Evolutionary conservation across 176 grass and related monocot genomes (phyloP).

Genomic region (Oryza punctata): DNA sequence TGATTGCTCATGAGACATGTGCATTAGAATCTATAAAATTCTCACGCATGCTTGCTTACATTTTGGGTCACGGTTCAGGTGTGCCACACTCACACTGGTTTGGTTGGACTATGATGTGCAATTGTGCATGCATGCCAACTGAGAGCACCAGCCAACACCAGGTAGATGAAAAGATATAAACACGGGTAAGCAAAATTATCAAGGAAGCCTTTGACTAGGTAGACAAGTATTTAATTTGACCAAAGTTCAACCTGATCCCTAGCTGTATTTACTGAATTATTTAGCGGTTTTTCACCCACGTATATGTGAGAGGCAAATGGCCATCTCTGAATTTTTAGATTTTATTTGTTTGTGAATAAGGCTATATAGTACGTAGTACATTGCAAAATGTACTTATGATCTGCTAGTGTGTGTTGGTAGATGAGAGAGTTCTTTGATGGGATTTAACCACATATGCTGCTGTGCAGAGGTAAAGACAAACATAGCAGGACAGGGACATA

Average conservation of each 20-base stretch:
- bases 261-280: not conserved
- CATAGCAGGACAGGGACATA: not conserved
- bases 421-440: not conserved
- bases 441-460: not conserved
- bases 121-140: not conserved
- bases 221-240: not conserved
- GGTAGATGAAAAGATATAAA: not conserved
- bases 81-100: slow-evolving; percentile 9
- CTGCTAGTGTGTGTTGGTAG: not conserved
- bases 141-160: not conserved
- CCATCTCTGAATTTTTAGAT: not conserved
- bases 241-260: not conserved
- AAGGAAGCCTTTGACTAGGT: not conserved
- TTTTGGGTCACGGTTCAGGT: slow-evolving; percentile 38
- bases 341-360: not conserved
- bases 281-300: no score
- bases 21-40: slow-evolving; percentile 33
- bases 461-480: slow-evolving; percentile 13
- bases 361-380: no score
- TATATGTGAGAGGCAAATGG: not conserved
- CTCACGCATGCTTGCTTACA: not conserved
- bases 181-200: not conserved
- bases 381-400: not conserved
- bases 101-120: slow-evolving; percentile 11
- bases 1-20: slow-evolving; percentile 41